Base-by-base conservation (phyloP, 805 yeast genomes). In the Candida lessepsii region DNA sequence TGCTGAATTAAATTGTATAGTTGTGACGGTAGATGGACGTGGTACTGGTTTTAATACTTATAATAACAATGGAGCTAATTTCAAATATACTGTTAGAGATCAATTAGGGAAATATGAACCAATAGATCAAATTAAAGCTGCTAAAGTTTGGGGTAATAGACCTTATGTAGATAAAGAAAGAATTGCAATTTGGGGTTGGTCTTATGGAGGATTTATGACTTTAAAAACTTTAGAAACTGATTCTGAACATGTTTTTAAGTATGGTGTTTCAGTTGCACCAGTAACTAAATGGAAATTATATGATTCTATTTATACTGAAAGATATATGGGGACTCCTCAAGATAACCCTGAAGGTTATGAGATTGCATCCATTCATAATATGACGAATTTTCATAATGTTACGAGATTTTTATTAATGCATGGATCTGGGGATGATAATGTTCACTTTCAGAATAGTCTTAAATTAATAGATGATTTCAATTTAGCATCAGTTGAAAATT, bases 361-460 rank as follows among this genome's bases (percentile, higher is more conserved):
- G 7, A 49, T 47, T 7, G 70, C 86, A 1, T 70, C 80, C 1
- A 80, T 91, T 23, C 65, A 67, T 37, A 67, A 84, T 37, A 76
- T 75, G 17, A 71, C 75, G 1, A 72, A 71, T 9, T 73, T 93
- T 48, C 78, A 71, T 11, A 75, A 72, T 8, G 56, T 57, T 15
- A 72, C 72, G 34, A 71, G 98, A 53, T 88, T 93, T 54, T 62
- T 93, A 45, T 58, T 93, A 26, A 87, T 91, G 87, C 99, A 91
- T 57, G 99, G 99, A 1, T 82, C 96, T 0, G 96, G 96, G 4
- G 99, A 93, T 63, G 99, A 93, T 61, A 93, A 93, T 53, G 99
- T 93, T 33, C 98, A 93, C 63, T 78, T 90, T 63, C 99, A 93
- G 59, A 87, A 93, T 65, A 77, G 91, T 31, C 70, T 88, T 44